A percentile compares a stretch with the other conserved stretches of the same genome.
Evolutionary conservation across 2,329 filamentous ascomycete genomes (phyloP).

Genomic region (Harringtonia lauricola): DNA sequence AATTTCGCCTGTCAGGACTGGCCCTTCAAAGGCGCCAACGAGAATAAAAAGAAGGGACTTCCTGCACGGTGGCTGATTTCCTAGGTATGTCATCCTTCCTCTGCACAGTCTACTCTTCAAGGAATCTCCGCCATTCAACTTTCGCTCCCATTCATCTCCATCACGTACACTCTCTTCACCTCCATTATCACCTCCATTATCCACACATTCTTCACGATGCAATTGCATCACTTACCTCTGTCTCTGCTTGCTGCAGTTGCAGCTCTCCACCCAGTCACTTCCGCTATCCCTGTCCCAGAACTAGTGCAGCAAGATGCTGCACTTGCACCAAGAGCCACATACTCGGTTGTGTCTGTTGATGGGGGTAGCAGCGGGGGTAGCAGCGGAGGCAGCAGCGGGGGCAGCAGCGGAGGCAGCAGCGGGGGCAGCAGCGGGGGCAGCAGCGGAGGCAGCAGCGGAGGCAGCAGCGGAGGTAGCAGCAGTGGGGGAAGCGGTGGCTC

Average conservation of each 20-base stretch:
- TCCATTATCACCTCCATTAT: background rate
- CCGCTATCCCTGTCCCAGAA: constrained; percentile 15
- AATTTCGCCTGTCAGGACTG: background rate
- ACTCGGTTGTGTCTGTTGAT: constrained; percentile 26
- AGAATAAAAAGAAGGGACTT: constrained; percentile 2
- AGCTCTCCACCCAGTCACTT: constrained; percentile 6
- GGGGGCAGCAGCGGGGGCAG: background rate
- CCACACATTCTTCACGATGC: constrained; percentile 13
- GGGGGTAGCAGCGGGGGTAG: constrained; percentile 13
- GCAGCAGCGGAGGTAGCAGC: constrained; percentile 6
- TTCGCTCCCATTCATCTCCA: background rate
- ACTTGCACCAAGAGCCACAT: constrained; percentile 22
- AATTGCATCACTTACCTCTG: constrained; percentile 7
- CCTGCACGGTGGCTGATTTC: too few relatives aligned
- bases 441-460: constrained; percentile 15
- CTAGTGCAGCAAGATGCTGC: constrained; percentile 5
- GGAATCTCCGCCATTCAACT: background rate
- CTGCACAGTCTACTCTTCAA: too few relatives aligned
- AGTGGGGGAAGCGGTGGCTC: too few relatives aligned
- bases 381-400: constrained; percentile 5
- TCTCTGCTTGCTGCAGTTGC: constrained; percentile 9
- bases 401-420: background rate
- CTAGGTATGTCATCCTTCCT: background rate
- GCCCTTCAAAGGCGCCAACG: background rate
- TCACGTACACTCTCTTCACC: background rate